Conservation (phyloP, 345 rosid species). For the Diplotaxis tenuifolia region DNA sequence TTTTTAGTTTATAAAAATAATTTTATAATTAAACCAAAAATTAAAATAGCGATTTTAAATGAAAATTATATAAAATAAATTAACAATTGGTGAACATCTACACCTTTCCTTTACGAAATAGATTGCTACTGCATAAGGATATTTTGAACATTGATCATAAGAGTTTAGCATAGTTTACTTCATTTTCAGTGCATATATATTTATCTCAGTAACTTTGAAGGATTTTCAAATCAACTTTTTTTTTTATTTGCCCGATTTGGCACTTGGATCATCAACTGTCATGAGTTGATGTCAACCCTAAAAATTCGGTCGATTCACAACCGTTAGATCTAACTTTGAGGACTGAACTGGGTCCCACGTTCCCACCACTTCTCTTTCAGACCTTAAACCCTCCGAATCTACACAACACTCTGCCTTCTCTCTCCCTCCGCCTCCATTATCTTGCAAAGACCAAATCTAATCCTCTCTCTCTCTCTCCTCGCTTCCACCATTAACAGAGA, state of each 20-base stretch:
- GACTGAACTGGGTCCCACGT: slow-evolving; percentile 34
- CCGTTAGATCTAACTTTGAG: slow-evolving; percentile 25
- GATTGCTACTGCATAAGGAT: too few species aligned
- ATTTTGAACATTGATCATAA: too few species aligned
- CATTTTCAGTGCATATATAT: background rate
- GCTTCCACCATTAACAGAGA: slow-evolving; percentile 12
- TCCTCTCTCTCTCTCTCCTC: slow-evolving; percentile 40
- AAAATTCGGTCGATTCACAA: slow-evolving; percentile 28
- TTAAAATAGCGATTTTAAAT: too few species aligned
- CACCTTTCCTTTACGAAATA: too few species aligned
- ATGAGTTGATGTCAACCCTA: slow-evolving; percentile 31
- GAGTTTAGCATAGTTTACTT: background rate
- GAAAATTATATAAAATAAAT: too few species aligned
- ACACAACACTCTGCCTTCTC: background rate
- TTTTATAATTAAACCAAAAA: too few species aligned
- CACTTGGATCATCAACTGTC: slow-evolving; percentile 4
- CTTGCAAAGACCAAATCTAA: slow-evolving; percentile 10
- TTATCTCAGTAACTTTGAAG: background rate
- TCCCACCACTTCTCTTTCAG: slow-evolving; percentile 30
- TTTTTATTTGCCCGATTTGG: slow-evolving; percentile 15
- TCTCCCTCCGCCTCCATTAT: slow-evolving; percentile 40
- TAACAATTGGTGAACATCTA: too few species aligned
- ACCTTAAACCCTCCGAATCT: slow-evolving; percentile 37
- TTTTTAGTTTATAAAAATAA: too few species aligned
- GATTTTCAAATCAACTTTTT: background rate